These are phyloP conservation scores for Porodaedalea pini DNA, from an alignment of 1,284 basidiomycete genomes.

Conservation along the genomic window DNA sequence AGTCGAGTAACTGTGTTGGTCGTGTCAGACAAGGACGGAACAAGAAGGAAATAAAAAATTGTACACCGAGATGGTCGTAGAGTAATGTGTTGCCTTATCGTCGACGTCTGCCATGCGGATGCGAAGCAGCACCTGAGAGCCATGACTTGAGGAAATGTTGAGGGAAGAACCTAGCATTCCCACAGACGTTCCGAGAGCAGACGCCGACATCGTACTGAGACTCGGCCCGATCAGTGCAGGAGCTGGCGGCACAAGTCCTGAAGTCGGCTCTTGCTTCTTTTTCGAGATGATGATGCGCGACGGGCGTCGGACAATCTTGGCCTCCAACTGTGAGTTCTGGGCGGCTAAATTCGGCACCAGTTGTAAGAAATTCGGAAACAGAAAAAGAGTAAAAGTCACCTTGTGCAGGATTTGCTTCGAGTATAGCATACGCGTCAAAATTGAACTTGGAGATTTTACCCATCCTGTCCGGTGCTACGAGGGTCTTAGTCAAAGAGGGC, in stretches of 20 bases:
- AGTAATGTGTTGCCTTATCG: conserved; percentile 71
- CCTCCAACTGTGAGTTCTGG: conserved; percentile 77
- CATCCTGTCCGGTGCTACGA: conserved; percentile 83
- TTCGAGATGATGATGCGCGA: conserved; percentile 64
- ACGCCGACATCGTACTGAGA: conserved; percentile 34
- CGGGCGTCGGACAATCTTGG: conserved; percentile 72
- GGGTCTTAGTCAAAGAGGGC: neutral
- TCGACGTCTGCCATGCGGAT: conserved; percentile 75
- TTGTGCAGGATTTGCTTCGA: conserved; percentile 74
- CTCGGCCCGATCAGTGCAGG: conserved; percentile 26
- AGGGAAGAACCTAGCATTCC: conserved; percentile 57
- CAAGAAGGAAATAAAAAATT: conserved; percentile 32
- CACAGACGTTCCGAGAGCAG: conserved; percentile 40
- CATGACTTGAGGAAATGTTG: conserved; percentile 63
- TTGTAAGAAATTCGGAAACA: neutral
- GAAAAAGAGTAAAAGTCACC: conserved; percentile 38
- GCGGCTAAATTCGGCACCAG: conserved; percentile 48
- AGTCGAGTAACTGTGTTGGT: conserved; percentile 66
- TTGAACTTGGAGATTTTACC: conserved; percentile 86
- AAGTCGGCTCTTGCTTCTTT: conserved; percentile 45
- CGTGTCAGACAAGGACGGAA: neutral
- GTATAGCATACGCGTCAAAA: conserved; percentile 86
- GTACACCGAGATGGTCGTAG: conserved; percentile 85
- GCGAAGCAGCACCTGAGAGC: conserved; percentile 76
- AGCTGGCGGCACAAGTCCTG: conserved; percentile 30